Conservation (phyloP, 2,329 filamentous ascomycete species). For the Neofusicoccum sp. region DNA sequence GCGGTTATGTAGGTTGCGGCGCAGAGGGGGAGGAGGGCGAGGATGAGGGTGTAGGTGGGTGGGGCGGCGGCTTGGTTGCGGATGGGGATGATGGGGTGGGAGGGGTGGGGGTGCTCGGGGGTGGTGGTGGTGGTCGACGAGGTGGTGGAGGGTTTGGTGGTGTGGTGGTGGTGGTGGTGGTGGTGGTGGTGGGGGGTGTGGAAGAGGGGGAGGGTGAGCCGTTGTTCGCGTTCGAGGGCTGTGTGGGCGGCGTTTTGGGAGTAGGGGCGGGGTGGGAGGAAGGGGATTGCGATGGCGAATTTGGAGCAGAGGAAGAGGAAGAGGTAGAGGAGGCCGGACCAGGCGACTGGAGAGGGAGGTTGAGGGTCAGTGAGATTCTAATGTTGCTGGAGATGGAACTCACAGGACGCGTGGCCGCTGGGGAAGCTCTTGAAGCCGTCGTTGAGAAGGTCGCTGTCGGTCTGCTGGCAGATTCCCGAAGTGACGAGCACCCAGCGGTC, state of each 20-base stretch:
- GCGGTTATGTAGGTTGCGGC: constrained; percentile 79
- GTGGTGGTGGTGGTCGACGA: constrained; percentile 25
- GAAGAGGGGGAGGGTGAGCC: constrained; percentile 28
- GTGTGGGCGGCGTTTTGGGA: constrained; percentile 53
- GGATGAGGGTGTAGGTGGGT: constrained; percentile 73
- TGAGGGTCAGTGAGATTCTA: not conserved
- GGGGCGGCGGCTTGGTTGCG: constrained; percentile 79
- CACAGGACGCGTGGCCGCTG: constrained; percentile 72
- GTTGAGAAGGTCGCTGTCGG: constrained; percentile 62
- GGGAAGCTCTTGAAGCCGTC: constrained; percentile 88
- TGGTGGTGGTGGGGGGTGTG: constrained; percentile 28
- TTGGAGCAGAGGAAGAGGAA: constrained; percentile 86
- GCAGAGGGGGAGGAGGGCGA: constrained; percentile 72
- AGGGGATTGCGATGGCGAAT: constrained; percentile 73
- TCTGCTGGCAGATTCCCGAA: constrained; percentile 73
- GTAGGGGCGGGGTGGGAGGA: constrained; percentile 57
- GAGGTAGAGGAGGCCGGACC: constrained; percentile 81
- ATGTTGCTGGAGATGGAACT: constrained; percentile 27
- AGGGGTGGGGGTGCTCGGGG: not conserved
- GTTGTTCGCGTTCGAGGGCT: constrained; percentile 28
- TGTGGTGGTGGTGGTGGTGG: constrained; percentile 21
- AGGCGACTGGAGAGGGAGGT: constrained; percentile 56
- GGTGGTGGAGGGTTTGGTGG: constrained; percentile 26
- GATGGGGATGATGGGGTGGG: constrained; percentile 33
- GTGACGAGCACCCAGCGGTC: constrained; percentile 70